Conservation (phyloP, 495 filamentous ascomycete species). For the Penicillium arizonense region DNA sequence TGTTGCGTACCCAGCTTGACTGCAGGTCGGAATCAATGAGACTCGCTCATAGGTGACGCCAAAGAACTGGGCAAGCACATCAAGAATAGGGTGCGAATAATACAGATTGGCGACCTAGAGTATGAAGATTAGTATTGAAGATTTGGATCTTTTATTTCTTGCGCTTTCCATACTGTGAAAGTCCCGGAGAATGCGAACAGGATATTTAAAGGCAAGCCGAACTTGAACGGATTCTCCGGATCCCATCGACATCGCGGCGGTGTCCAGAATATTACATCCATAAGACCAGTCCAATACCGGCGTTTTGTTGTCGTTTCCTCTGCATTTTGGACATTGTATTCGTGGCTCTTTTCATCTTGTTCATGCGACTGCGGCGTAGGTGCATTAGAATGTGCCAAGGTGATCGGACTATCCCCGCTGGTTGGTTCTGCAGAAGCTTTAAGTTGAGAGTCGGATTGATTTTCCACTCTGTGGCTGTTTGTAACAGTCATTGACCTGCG, state of each 20-base stretch:
- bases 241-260: slow-evolving; percentile 60
- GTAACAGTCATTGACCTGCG: not conserved
- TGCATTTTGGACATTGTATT: not conserved
- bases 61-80: slow-evolving; percentile 61
- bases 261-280: slow-evolving; percentile 46
- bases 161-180: slow-evolving; percentile 15
- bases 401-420: not conserved
- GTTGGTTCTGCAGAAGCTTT: not conserved
- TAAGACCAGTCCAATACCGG: not conserved
- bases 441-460: not conserved
- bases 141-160: not conserved
- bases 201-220: slow-evolving; percentile 59
- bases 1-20: slow-evolving; percentile 77
- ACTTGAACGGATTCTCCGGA: slow-evolving; percentile 51
- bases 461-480: not conserved
- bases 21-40: slow-evolving; percentile 69
- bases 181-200: slow-evolving; percentile 55
- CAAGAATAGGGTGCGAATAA: slow-evolving; percentile 68
- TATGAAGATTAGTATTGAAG: not conserved
- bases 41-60: slow-evolving; percentile 54
- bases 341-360: not conserved
- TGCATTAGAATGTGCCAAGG: not conserved
- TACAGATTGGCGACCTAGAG: slow-evolving; percentile 62
- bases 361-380: not conserved
- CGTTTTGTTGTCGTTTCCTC: not conserved